A percentile compares a stretch with the other conserved stretches of the same genome.
Conservation (phyloP, 768 basidiomycete genomes). For the Lactarius quietus region DNA sequence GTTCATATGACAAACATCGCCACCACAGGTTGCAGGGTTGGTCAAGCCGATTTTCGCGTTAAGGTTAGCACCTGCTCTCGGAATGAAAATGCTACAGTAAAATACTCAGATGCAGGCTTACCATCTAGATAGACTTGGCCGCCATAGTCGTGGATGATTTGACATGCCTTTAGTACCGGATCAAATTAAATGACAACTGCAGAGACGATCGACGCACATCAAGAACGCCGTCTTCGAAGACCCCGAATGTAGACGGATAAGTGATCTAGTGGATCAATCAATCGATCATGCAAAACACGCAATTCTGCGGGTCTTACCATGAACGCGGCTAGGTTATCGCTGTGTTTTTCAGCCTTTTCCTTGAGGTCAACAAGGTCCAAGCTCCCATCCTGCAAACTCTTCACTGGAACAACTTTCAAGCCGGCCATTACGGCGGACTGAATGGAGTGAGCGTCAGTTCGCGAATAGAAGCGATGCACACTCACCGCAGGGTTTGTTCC, state of each 20-base stretch:
- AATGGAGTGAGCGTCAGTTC: slow-evolving; percentile 22
- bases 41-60: slow-evolving; percentile 94
- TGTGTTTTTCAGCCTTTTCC: slow-evolving; percentile 86
- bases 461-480: slow-evolving; percentile 10
- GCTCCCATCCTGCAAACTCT: slow-evolving; percentile 81
- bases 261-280: slow-evolving; percentile 61
- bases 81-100: neutral
- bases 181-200: slow-evolving; percentile 1
- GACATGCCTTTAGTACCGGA: slow-evolving; percentile 59
- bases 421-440: slow-evolving; percentile 97
- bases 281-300: slow-evolving; percentile 16
- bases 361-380: slow-evolving; percentile 84
- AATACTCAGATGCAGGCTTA: slow-evolving; percentile 22
- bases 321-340: slow-evolving; percentile 89
- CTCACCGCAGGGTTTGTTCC: slow-evolving; percentile 97
- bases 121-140: slow-evolving; percentile 98
- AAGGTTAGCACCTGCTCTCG: slow-evolving; percentile 68
- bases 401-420: slow-evolving; percentile 93
- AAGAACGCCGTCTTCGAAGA: slow-evolving; percentile 89
- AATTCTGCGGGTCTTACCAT: slow-evolving; percentile 53
- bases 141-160: slow-evolving; percentile 90
- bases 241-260: slow-evolving; percentile 96
- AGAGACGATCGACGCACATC: slow-evolving; percentile 42
- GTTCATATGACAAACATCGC: slow-evolving; percentile 98
- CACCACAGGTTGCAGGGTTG: slow-evolving; percentile 91